These are phyloP conservation scores for Tetratostichococcus sp. DNA, from an alignment of 139 green algal genomes.

Conservation along the genomic window DNA sequence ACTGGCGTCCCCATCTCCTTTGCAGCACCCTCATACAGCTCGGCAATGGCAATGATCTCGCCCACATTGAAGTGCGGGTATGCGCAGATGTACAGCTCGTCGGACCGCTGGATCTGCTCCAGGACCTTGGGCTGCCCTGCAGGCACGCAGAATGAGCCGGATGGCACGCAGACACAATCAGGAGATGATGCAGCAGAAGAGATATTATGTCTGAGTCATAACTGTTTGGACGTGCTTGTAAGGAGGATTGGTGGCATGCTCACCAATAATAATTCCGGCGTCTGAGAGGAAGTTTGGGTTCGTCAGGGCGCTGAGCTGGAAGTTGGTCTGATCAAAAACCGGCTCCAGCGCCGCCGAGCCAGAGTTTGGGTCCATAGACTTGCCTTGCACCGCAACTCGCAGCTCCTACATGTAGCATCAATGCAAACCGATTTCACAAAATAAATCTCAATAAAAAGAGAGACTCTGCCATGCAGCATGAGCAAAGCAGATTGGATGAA, in stretches of 20 bases:
- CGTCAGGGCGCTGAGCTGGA: slow-evolving; percentile 55
- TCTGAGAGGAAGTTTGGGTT: slow-evolving; percentile 50
- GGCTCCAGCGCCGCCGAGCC: slow-evolving; percentile 37
- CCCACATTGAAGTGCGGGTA: slow-evolving; percentile 69
- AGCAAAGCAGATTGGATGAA: background rate
- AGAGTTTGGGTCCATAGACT: slow-evolving; percentile 42
- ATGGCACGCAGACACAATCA: too few relatives aligned
- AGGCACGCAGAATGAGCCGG: too few relatives aligned
- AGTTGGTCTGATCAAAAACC: slow-evolving; percentile 46
- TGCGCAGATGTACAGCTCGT: slow-evolving; percentile 64
- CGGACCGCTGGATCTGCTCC: slow-evolving; percentile 32
- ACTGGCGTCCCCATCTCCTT: slow-evolving; percentile 41
- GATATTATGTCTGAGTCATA: too few relatives aligned
- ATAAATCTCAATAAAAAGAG: too few relatives aligned
- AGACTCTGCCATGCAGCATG: background rate
- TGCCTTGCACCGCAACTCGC: slow-evolving; percentile 39
- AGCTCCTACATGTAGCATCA: slow-evolving; percentile 32
- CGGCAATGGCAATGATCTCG: slow-evolving; percentile 65
- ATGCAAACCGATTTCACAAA: too few relatives aligned
- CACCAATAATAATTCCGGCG: slow-evolving; percentile 39
- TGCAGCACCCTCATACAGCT: slow-evolving; percentile 51
- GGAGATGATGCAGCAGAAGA: too few relatives aligned
- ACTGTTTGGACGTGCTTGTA: too few relatives aligned
- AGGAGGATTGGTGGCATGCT: too few relatives aligned
- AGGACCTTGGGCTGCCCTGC: slow-evolving; percentile 19